phyloP scores from a whole-genome alignment of 1,139 yeast genomes.

The Blastobotrys raffinosifermentans region DNA sequence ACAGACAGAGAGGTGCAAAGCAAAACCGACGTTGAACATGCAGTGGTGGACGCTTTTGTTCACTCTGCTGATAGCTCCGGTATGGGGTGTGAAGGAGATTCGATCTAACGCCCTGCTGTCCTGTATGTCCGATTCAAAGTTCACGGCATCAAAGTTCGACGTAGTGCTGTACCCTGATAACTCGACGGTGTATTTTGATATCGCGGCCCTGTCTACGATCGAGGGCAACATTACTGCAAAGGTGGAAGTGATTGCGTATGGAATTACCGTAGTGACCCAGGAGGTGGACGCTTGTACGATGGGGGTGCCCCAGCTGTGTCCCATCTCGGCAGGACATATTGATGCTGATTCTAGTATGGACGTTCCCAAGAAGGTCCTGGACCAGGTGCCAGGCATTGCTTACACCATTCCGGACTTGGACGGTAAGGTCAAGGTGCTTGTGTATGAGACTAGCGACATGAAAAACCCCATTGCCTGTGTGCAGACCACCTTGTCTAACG shows the following conservation, averaged over 20 bases:
- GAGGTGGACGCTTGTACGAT: conserved; percentile 60
- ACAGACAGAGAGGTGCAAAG: too few species aligned
- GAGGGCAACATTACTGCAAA: conserved; percentile 67
- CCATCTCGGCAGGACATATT: conserved; percentile 80
- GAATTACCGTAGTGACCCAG: conserved; percentile 57
- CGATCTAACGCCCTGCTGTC: conserved; percentile 74
- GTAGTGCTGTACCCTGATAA: conserved; percentile 66
- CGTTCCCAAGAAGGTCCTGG: conserved; percentile 33
- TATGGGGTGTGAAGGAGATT: conserved; percentile 29
- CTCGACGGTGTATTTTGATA: conserved; percentile 54
- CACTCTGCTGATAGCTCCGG: too few species aligned
- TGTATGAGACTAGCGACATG: conserved; percentile 44
- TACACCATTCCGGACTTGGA: conserved; percentile 91
- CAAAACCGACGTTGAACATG: too few species aligned
- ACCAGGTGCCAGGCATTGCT: conserved; percentile 71
- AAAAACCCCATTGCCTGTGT: conserved; percentile 74
- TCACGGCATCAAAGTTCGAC: conserved; percentile 82
- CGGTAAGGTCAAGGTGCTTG: conserved; percentile 76
- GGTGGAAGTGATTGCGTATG: conserved; percentile 71
- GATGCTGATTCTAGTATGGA: conserved; percentile 50
- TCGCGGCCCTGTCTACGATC: conserved; percentile 76
- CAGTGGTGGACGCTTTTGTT: too few species aligned
- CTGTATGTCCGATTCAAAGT: conserved; percentile 86
- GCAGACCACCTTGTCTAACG: conserved; percentile 79
- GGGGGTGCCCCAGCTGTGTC: conserved; percentile 55